These are phyloP conservation scores for Thraustotheca clavata DNA, from an alignment of 352 stramenopile species.

Conservation along the genomic window DNA sequence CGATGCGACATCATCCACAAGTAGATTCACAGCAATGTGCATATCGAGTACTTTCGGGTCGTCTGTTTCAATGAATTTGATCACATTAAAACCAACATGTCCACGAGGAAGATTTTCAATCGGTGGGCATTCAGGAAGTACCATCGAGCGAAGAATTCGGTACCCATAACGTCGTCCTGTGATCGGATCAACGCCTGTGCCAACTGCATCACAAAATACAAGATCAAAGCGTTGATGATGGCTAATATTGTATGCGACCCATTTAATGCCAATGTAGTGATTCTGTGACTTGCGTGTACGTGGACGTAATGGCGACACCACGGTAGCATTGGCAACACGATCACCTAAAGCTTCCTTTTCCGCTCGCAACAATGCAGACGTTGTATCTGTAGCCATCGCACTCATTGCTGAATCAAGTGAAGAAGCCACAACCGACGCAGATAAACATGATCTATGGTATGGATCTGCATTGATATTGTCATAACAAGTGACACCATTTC, in stretches of 20 bases:
- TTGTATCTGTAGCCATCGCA: constrained; percentile 16
- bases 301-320: constrained; percentile 4
- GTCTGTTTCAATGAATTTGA: constrained; percentile 18
- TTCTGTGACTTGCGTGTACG: constrained; percentile 17
- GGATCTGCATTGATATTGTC: constrained; percentile 16
- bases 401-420: constrained; percentile 18
- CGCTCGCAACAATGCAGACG: constrained; percentile 7
- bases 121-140: constrained; percentile 2
- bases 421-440: background rate
- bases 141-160: constrained; percentile 16
- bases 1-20: constrained; percentile 16
- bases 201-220: constrained; percentile 18
- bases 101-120: background rate
- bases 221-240: constrained; percentile 2
- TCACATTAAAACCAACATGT: constrained; percentile 20
- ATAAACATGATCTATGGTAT: constrained; percentile 16
- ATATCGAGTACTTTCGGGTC: constrained; percentile 15
- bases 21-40: constrained; percentile 15
- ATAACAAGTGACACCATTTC: constrained; percentile 20
- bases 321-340: constrained; percentile 11
- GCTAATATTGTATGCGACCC: constrained; percentile 16
- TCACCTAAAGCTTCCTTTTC: constrained; percentile 18
- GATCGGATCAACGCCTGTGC: background rate
- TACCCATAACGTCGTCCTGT: constrained; percentile 10
- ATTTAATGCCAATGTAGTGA: constrained; percentile 20